phyloP scores from a whole-genome alignment of 2,329 filamentous ascomycete genomes.

The Scleromitrula shiraiana region DNA sequence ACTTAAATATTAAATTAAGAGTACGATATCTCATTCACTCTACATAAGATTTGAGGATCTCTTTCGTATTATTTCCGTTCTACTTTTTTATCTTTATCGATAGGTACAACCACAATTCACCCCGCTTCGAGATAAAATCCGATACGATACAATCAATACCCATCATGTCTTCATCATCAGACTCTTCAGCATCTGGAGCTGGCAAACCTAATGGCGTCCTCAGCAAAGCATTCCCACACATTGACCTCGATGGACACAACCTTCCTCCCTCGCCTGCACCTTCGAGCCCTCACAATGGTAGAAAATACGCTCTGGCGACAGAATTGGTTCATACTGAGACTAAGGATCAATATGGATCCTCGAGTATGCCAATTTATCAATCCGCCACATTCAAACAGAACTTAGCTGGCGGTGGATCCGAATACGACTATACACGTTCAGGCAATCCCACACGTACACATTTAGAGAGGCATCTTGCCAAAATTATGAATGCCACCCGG shows the following conservation, averaged over 20 bases:
- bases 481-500: constrained; percentile 94
- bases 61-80: not conserved
- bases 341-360: constrained; percentile 94
- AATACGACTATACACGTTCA: constrained; percentile 98
- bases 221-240: constrained; percentile 34
- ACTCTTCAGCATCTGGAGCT: constrained; percentile 15
- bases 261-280: constrained; percentile 88
- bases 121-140: not conserved
- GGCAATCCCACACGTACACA: constrained; percentile 96
- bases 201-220: constrained; percentile 21
- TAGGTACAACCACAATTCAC: not conserved
- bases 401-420: constrained; percentile 66
- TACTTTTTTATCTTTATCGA: not conserved
- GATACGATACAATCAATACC: not conserved
- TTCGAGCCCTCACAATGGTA: constrained; percentile 78
- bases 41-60: not conserved
- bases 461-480: constrained; percentile 90
- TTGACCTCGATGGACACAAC: constrained; percentile 77
- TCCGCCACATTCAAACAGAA: constrained; percentile 97
- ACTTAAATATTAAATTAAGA: too few relatives aligned
- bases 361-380: constrained; percentile 96
- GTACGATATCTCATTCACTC: not conserved
- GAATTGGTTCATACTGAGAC: constrained; percentile 95
- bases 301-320: constrained; percentile 87
- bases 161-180: constrained; percentile 30